These are phyloP conservation scores for Pseudocercospora vitis DNA, from an alignment of 2,329 filamentous ascomycete genomes.

Conservation along the genomic window DNA sequence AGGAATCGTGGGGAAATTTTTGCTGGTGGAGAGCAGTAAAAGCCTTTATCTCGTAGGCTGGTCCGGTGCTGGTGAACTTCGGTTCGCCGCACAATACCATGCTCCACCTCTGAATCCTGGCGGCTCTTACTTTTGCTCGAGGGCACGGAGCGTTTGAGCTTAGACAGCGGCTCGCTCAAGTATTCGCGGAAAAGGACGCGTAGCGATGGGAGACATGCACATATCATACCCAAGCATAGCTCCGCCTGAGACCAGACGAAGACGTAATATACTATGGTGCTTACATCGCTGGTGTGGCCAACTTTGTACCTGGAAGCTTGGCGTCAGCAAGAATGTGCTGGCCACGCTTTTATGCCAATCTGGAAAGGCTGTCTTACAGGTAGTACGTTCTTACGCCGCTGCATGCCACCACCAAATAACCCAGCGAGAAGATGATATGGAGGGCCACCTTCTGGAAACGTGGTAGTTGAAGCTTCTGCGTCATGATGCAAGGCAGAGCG, in stretches of 20 bases:
- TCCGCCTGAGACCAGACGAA: slow-evolving; percentile 46
- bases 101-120: slow-evolving; percentile 16
- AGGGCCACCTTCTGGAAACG: slow-evolving; percentile 46
- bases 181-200: slow-evolving; percentile 48
- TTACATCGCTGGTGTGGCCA: slow-evolving; percentile 42
- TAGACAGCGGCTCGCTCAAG: slow-evolving; percentile 29
- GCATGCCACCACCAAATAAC: slow-evolving; percentile 34
- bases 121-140: slow-evolving; percentile 8
- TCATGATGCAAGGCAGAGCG: slow-evolving; percentile 45
- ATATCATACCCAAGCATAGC: slow-evolving; percentile 45
- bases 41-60: not conserved
- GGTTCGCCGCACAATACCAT: slow-evolving; percentile 13
- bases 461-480: slow-evolving; percentile 47
- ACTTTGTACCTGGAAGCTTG: slow-evolving; percentile 18
- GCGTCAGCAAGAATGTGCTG: not conserved
- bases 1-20: not conserved
- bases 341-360: not conserved
- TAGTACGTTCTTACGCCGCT: slow-evolving; percentile 41
- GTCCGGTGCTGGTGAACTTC: slow-evolving; percentile 4
- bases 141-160: slow-evolving; percentile 17
- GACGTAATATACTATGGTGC: slow-evolving; percentile 42
- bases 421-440: slow-evolving; percentile 42
- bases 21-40: not conserved
- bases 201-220: slow-evolving; percentile 45
- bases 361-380: slow-evolving; percentile 14